Evolutionary conservation across 2,329 filamentous ascomycete genomes (phyloP), one percentile per base, ranked within the genome.

Genomic region (Monilinia aucupariae): DNA sequence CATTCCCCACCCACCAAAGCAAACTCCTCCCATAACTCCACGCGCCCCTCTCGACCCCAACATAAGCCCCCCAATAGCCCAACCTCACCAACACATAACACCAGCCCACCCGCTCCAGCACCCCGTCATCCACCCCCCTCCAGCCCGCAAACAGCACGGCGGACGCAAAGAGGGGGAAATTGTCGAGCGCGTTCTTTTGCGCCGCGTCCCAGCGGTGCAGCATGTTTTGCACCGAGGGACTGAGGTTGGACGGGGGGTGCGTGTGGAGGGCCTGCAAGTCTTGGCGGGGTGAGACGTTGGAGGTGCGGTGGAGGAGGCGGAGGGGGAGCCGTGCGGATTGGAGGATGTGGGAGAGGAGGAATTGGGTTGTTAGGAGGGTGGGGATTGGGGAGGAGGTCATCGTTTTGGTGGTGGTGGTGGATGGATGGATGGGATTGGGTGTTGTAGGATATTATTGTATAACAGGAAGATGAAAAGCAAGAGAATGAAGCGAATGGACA

Each of bases 1-100:
- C 30, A 71, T 80, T 80, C 3, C 76, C 76, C 20, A 69, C 71
- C 78, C 78, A 80, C 77, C 78, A 80, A 20, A 71, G 65, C 15
- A 76, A 43, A 1, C 74, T 76, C 55, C 78, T 70, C 10, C 75
- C n/a, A 64, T 72, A 71, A 55, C 74, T 76, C 70, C 72, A 73
- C 6, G 43, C 51, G 37, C 73, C 70, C 49, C 74, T 70, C 39
- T 76, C 76, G 39, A 78, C 70, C 1, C 75, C 58, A 2, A 80
- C 71, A 69, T 81, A 81, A 7, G 74, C 70, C 13, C 66, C 65
- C 0, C 71, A 76, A 69, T 80, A 81, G 1, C 68, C 68, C n/a
- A 78, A 13, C 34, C 79, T 74, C 7, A 75, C 76, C 12, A 76
- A 17, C 7, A 75, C 77, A 70, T 81, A 81, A 5, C 71, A 66